These are phyloP conservation scores for Physaria fendleri DNA, from an alignment of 345 rosid species.

Conservation along the genomic window DNA sequence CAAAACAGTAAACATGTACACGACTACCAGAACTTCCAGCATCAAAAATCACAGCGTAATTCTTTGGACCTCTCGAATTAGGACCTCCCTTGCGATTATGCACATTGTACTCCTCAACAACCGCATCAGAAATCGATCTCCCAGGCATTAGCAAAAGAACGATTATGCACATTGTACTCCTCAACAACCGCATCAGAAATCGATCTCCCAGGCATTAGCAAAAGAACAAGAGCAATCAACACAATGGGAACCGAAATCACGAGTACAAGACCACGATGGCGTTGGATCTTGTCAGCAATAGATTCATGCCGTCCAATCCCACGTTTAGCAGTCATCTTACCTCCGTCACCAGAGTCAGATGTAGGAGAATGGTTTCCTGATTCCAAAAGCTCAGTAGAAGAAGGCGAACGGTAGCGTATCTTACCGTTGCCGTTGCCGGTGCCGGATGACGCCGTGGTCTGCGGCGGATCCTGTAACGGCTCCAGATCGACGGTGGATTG, in stretches of 20 bases:
- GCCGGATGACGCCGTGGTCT: conserved; percentile 41
- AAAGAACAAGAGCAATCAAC: conserved; percentile 50
- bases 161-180: conserved; percentile 40
- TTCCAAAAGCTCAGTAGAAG: conserved; percentile 52
- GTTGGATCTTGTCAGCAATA: conserved; percentile 71
- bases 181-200: conserved; percentile 36
- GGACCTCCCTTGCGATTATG: conserved; percentile 46
- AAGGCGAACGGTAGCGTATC: conserved; percentile 86
- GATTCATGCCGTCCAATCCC: conserved; percentile 41
- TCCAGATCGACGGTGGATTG: conserved; percentile 53
- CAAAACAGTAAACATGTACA: conserved; percentile 90
- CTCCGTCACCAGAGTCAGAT: conserved; percentile 38
- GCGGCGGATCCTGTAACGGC: conserved; percentile 59
- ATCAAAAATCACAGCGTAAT: conserved; percentile 74
- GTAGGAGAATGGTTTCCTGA: conserved; percentile 30
- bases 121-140: conserved; percentile 35
- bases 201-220: conserved; percentile 51
- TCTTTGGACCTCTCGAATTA: conserved; percentile 33
- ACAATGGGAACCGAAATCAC: conserved; percentile 63
- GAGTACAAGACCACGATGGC: conserved; percentile 53
- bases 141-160: conserved; percentile 61
- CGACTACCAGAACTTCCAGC: conserved; percentile 98
- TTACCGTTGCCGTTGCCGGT: conserved; percentile 64
- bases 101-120: conserved; percentile 39
- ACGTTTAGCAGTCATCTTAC: conserved; percentile 55